Conservation (phyloP, 495 filamentous ascomycete species). For the Ascodesmis nigricans region DNA sequence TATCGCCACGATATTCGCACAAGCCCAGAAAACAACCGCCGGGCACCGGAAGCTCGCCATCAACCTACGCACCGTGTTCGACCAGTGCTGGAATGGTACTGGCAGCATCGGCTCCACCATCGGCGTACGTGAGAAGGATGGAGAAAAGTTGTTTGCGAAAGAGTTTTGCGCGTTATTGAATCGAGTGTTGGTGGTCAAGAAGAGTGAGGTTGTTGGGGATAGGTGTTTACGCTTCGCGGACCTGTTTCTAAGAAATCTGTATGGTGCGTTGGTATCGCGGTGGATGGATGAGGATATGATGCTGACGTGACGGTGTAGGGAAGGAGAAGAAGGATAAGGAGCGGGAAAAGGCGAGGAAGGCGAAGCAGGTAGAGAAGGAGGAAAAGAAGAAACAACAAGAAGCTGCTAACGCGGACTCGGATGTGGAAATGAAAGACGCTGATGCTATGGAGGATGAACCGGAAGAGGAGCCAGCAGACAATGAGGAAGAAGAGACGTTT, state of each 20-base stretch:
- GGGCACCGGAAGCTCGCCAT: slow-evolving; percentile 76
- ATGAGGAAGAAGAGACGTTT: slow-evolving; percentile 34
- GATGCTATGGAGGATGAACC: slow-evolving; percentile 5
- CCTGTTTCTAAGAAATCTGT: slow-evolving; percentile 57
- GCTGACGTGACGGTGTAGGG: slow-evolving; percentile 3
- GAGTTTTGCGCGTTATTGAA: slow-evolving; percentile 68
- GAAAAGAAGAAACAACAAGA: slow-evolving; percentile 8
- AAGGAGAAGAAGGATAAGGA: too few species aligned
- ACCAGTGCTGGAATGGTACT: slow-evolving; percentile 60
- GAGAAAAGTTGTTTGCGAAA: slow-evolving; percentile 65
- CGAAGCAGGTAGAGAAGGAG: slow-evolving; percentile 4
- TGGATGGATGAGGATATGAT: slow-evolving; percentile 31
- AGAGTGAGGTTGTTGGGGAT: slow-evolving; percentile 76
- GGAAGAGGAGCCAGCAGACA: slow-evolving; percentile 7
- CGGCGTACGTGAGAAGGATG: slow-evolving; percentile 25
- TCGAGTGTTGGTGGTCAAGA: slow-evolving; percentile 67
- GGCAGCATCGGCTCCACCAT: slow-evolving; percentile 18
- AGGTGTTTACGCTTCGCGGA: slow-evolving; percentile 65
- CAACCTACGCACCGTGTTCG: slow-evolving; percentile 67
- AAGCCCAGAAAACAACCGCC: slow-evolving; percentile 71
- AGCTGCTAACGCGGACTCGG: slow-evolving; percentile 11
- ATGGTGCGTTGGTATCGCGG: too few species aligned
- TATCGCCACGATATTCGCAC: slow-evolving; percentile 40
- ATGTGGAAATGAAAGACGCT: slow-evolving; percentile 17
- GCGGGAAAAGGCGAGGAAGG: too few species aligned